Percentiles rank a stretch among this genome's conserved stretches.
Conservation (phyloP, 768 basidiomycete species). For the Dacryopinax spathularia region DNA sequence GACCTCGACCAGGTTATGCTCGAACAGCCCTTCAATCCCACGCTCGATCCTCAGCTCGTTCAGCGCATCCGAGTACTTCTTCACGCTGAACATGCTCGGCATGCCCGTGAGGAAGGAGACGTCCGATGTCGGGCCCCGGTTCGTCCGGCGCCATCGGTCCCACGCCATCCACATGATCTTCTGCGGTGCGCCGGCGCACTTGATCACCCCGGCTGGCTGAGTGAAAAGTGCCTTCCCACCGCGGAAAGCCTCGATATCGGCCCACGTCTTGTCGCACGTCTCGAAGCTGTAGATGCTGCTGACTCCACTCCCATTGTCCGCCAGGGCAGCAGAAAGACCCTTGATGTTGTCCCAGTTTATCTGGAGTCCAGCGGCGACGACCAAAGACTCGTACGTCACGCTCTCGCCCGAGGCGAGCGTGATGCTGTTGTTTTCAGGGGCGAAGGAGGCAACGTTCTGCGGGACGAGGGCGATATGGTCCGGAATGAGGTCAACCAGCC, state of each 20-base stretch:
- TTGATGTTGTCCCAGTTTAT: conserved; percentile 74
- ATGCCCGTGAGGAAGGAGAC: conserved; percentile 77
- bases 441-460: conserved; percentile 58
- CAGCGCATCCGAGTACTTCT: conserved; percentile 86
- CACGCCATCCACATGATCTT: conserved; percentile 98
- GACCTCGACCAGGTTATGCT: conserved; percentile 66
- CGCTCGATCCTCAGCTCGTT: conserved; percentile 63
- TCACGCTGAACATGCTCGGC: conserved; percentile 93
- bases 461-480: conserved; percentile 53
- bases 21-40: conserved; percentile 66
- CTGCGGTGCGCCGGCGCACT: conserved; percentile 61
- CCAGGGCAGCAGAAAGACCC: conserved; percentile 53
- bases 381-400: conserved; percentile 67
- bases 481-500: conserved; percentile 59
- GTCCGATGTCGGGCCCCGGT: conserved; percentile 41
- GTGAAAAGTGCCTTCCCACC: conserved; percentile 84
- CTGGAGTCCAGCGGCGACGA: conserved; percentile 81
- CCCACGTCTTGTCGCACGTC: conserved; percentile 80
- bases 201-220: conserved; percentile 82
- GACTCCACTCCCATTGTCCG: conserved; percentile 64
- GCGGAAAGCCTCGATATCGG: conserved; percentile 59
- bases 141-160: conserved; percentile 57
- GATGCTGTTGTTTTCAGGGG: conserved; percentile 58
- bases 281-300: conserved; percentile 87
- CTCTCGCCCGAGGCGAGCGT: conserved; percentile 55